A percentile compares a stretch with the other conserved stretches of the same genome.
These are phyloP conservation scores for Penicillium glabrum DNA, from an alignment of 2,329 filamentous ascomycete genomes.

Conservation along the genomic window DNA sequence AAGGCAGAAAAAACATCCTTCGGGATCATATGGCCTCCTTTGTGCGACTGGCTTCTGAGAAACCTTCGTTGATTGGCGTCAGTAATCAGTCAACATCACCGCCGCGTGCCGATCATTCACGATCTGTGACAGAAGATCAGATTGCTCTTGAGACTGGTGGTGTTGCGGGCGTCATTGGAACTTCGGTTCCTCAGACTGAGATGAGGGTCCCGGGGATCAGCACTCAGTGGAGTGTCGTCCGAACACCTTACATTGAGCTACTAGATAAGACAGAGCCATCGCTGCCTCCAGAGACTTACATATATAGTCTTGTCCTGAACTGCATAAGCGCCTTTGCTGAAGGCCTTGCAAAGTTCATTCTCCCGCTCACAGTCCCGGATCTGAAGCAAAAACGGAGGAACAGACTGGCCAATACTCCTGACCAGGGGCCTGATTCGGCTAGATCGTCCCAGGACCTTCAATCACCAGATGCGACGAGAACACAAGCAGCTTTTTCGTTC, in stretches of 20 bases:
- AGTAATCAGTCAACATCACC: conserved; percentile 86
- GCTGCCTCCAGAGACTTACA: conserved; percentile 82
- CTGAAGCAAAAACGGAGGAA: conserved; percentile 51
- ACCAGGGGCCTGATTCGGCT: conserved; percentile 37
- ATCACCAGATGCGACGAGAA: conserved; percentile 30
- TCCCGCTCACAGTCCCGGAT: conserved; percentile 87
- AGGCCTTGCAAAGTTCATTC: conserved; percentile 85
- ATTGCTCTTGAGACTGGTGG: conserved; percentile 87
- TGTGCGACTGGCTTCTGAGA: conserved; percentile 90
- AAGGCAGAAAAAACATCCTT: conserved; percentile 73
- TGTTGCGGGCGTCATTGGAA: conserved; percentile 81
- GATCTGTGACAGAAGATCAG: conserved; percentile 68
- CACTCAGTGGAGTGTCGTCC: conserved; percentile 83
- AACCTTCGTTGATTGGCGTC: conserved; percentile 82
- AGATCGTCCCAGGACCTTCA: conserved; percentile 29
- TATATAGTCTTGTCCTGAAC: conserved; percentile 83
- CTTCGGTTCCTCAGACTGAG: conserved; percentile 65
- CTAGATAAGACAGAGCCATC: conserved; percentile 89
- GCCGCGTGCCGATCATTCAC: conserved; percentile 56
- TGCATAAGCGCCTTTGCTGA: conserved; percentile 91
- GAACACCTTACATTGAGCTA: conserved; percentile 87
- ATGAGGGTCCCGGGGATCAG: conserved; percentile 74
- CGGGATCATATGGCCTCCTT: conserved; percentile 82
- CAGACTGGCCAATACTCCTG: conserved; percentile 33
- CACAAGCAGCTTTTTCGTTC: conserved; percentile 20